Percentiles rank a stretch among this genome's conserved stretches.
Evolutionary conservation across 2,329 filamentous ascomycete genomes (phyloP).

Genomic region (Colletotrichum eremochloae): DNA sequence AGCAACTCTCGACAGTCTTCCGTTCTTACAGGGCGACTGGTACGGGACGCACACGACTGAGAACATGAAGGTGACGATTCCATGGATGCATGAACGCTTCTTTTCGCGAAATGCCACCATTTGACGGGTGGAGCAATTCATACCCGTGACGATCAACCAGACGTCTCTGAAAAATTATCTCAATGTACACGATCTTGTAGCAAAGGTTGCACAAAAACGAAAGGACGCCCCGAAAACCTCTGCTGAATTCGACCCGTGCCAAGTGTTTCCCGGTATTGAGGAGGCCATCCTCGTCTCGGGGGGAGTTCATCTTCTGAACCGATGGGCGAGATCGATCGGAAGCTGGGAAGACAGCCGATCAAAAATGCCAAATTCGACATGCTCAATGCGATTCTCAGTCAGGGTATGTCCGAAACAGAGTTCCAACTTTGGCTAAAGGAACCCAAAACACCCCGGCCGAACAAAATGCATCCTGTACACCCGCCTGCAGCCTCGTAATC

Average conservation of each 20-base stretch:
- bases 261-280: constrained; percentile 17
- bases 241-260: background rate
- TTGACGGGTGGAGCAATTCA: constrained; percentile 3
- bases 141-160: constrained; percentile 14
- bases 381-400: constrained; percentile 10
- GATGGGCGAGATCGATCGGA: background rate
- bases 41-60: constrained; percentile 5
- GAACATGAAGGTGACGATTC: background rate
- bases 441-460: background rate
- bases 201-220: background rate
- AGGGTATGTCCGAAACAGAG: background rate
- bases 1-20: background rate
- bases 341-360: background rate
- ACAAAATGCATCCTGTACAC: constrained; percentile 1
- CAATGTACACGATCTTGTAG: background rate
- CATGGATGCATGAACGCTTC: constrained; percentile 1
- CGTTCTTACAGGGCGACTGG: constrained; percentile 5
- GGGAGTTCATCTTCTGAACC: background rate
- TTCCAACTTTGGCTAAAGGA: constrained; percentile 4
- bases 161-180: background rate
- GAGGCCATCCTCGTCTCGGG: background rate
- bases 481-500: background rate
- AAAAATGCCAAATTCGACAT: background rate
- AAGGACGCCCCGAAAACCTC: constrained; percentile 2
- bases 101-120: background rate